Percentiles rank a stretch among this genome's conserved stretches.
Conservation (phyloP, 1,284 basidiomycete species). For the Gymnopus androsaceus region DNA sequence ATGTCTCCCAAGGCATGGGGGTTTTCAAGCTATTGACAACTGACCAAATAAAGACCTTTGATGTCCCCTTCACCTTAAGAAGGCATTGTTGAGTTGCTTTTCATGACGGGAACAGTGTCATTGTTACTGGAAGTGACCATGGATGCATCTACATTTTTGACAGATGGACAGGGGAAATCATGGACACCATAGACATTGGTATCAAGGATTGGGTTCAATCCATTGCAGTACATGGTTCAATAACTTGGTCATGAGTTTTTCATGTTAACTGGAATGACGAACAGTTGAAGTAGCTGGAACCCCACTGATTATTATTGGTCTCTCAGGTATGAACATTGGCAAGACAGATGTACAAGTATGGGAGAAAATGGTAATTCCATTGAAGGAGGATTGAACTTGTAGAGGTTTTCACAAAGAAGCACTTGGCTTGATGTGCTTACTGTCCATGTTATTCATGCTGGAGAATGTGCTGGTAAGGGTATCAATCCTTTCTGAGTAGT, state of each 20-base stretch:
- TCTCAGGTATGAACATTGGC: slow-evolving; percentile 4
- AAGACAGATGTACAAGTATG: slow-evolving; percentile 8
- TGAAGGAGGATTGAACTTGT: background rate
- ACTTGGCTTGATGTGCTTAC: background rate
- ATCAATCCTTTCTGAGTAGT: background rate
- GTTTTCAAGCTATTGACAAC: background rate
- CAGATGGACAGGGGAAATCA: slow-evolving; percentile 19
- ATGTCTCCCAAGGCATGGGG: slow-evolving; percentile 8
- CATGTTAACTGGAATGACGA: background rate
- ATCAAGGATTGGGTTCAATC: slow-evolving; percentile 5
- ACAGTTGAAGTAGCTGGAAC: background rate
- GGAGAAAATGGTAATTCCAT: background rate
- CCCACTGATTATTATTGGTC: background rate
- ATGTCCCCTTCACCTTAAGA: background rate
- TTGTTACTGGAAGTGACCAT: slow-evolving; percentile 28
- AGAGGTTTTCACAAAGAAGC: background rate
- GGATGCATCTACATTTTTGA: slow-evolving; percentile 28
- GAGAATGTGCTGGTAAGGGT: background rate
- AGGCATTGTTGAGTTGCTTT: slow-evolving; percentile 6
- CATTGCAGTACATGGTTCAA: background rate
- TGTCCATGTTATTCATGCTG: background rate
- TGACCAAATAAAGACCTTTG: slow-evolving; percentile 5
- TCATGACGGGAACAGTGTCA: slow-evolving; percentile 5
- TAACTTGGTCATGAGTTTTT: background rate
- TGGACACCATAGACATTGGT: slow-evolving; percentile 21